Conservation (phyloP, 352 stramenopile species). For the Pythium dissotocum region DNA sequence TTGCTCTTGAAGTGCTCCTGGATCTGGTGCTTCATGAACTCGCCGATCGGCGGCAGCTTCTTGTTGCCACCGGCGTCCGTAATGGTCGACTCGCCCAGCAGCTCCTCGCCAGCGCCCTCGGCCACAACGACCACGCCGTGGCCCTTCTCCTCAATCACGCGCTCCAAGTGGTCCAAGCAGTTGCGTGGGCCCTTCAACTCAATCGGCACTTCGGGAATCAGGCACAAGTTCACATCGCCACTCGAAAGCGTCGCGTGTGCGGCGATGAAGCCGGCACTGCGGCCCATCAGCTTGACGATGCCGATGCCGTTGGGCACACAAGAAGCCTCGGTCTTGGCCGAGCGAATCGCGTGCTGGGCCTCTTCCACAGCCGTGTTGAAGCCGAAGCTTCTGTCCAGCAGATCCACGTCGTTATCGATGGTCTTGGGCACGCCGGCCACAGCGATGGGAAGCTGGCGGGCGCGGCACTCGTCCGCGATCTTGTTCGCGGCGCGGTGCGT, state of each 20-base stretch:
- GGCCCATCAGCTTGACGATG: constrained; percentile 99
- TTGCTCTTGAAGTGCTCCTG: constrained; percentile 92
- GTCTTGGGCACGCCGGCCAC: constrained; percentile 98
- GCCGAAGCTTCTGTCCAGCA: constrained; percentile 98
- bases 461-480: constrained; percentile 76
- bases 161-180: constrained; percentile 91
- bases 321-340: constrained; percentile 90
- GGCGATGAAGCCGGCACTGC: constrained; percentile 97
- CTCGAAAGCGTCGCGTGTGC: constrained; percentile 96
- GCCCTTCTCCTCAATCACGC: constrained; percentile 92
- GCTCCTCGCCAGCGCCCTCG: constrained; percentile 95
- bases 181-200: constrained; percentile 91
- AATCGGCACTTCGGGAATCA: constrained; percentile 97
- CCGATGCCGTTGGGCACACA: constrained; percentile 98
- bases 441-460: constrained; percentile 87
- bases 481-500: constrained; percentile 96
- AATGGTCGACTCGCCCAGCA: constrained; percentile 91
- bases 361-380: constrained; percentile 98
- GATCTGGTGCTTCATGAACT: constrained; percentile 96
- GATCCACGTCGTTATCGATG: constrained; percentile 99
- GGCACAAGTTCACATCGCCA: constrained; percentile 97
- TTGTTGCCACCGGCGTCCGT: constrained; percentile 94
- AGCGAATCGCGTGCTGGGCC: constrained; percentile 92
- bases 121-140: constrained; percentile 98
- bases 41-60: constrained; percentile 94